Conservation (phyloP, 306 rosid genomes). For the Spatholobus suberectus region DNA sequence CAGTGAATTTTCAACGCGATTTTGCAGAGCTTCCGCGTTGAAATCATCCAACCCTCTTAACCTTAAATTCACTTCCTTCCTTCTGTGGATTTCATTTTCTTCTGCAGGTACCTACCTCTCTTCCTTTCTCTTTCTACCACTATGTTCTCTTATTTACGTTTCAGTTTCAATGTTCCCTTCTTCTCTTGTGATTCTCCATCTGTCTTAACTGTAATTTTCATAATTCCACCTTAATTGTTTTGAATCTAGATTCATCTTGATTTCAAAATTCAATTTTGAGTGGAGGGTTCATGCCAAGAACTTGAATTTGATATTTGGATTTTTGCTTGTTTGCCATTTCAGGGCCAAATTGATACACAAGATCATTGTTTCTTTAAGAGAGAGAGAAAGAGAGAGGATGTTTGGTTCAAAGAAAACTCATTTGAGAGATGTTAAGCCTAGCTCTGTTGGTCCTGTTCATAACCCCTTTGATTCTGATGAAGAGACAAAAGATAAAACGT, state of each 20-base stretch:
- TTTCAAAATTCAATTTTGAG: slow-evolving; percentile 28
- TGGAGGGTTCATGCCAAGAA: background rate
- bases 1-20: slow-evolving; percentile 10
- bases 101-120: slow-evolving; percentile 1
- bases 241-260: background rate
- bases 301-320: slow-evolving; percentile 12
- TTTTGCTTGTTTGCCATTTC: slow-evolving; percentile 41
- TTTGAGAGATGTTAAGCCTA: slow-evolving; percentile 54
- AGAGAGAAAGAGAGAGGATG: slow-evolving; percentile 54
- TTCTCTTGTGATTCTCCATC: background rate
- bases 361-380: slow-evolving; percentile 33
- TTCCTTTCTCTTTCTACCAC: background rate
- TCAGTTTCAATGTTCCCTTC: background rate
- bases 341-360: slow-evolving; percentile 31
- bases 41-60: slow-evolving; percentile 1
- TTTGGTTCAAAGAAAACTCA: slow-evolving; percentile 79
- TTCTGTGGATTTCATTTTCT: background rate
- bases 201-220: background rate
- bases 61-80: background rate
- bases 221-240: slow-evolving; percentile 2
- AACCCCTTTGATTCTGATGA: slow-evolving; percentile 78
- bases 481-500: slow-evolving; percentile 43
- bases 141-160: background rate
- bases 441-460: slow-evolving; percentile 52
- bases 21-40: slow-evolving; percentile 28